Evolutionary conservation across 2,329 filamentous ascomycete genomes (phyloP), one percentile per base, ranked within the genome.

Genomic region (Cytospora chrysosperma): DNA sequence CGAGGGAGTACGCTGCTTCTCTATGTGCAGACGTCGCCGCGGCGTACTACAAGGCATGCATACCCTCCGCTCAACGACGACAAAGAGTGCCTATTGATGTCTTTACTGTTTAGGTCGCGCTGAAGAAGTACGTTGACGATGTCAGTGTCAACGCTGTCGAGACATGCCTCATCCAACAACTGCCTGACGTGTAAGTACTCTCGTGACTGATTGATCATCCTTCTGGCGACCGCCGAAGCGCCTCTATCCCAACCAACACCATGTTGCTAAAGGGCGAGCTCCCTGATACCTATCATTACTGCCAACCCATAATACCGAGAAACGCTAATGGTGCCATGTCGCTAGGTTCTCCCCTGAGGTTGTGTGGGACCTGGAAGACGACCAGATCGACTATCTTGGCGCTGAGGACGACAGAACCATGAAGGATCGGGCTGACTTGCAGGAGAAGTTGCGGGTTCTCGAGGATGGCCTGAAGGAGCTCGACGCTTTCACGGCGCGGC

Each of bases 51-150:
- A 61, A 70, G 67, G 69, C 68, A 67, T 43, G 4, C 13, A 17
- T 3, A n/a, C n/a, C 19, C 30, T 8, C 27, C n/a, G 13, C n/a
- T 5, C 12, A 10, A 43, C 7, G 15, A n/a, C 9, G 5, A 4
- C n/a, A 15, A 30, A 4, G 7, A 4, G 26, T 9, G 19, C 9
- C 8, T 43, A 40, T 61, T 68, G 49, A 70, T 21, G 13, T 1
- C 59, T 1, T n/a, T 30, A 24, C 8, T 12, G 1, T n/a, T n/a
- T 26, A 72, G 70, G 67, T 71, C 34, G 70, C 70, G 1, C 50
- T 71, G 19, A 71, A 70, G 43, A 72, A 71, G n/a, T 72, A 71
- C 57, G 68, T 63, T 28, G 70, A 72, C 47, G 70, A 72, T 26
- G 53, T 71, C 17, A 71, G 70, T 56, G 70, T 71, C 15, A 67